Conservation (phyloP, 192 early-diverging fungal genomes). For the Coemansia sp. region DNA sequence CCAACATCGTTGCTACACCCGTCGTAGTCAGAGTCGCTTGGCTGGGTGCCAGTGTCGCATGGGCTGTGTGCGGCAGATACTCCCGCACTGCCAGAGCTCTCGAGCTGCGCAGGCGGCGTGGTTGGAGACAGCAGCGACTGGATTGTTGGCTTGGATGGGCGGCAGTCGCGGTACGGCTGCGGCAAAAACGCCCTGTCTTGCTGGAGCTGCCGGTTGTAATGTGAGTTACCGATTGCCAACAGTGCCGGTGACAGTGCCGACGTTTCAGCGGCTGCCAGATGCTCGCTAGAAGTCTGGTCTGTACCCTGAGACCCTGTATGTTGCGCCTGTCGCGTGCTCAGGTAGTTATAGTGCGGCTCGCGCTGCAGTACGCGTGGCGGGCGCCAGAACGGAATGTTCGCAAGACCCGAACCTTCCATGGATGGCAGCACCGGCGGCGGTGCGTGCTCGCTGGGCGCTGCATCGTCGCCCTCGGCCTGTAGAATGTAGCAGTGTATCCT, state of each 20-base stretch:
- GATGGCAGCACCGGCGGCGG: constrained; percentile 35
- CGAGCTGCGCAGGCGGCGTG: neutral
- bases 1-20: constrained; percentile 3
- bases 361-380: constrained; percentile 51
- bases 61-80: neutral
- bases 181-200: constrained; percentile 3
- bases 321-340: neutral
- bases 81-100: neutral
- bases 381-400: constrained; percentile 54
- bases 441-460: constrained; percentile 20
- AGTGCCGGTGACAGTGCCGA: constrained; percentile 33
- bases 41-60: neutral
- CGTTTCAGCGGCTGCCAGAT: neutral
- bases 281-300: neutral
- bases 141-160: constrained; percentile 16
- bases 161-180: neutral
- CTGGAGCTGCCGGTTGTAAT: constrained; percentile 28
- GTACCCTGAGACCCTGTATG: neutral
- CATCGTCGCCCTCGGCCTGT: constrained; percentile 10
- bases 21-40: constrained; percentile 11
- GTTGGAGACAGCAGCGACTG: constrained; percentile 18
- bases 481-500: constrained; percentile 50
- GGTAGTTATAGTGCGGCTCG: constrained; percentile 48
- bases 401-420: constrained; percentile 6
- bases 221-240: constrained; percentile 43